Percentiles rank a stretch among this genome's conserved stretches.
phyloP scores from a whole-genome alignment of 1,284 basidiomycete species.

The Irpex sp. region DNA sequence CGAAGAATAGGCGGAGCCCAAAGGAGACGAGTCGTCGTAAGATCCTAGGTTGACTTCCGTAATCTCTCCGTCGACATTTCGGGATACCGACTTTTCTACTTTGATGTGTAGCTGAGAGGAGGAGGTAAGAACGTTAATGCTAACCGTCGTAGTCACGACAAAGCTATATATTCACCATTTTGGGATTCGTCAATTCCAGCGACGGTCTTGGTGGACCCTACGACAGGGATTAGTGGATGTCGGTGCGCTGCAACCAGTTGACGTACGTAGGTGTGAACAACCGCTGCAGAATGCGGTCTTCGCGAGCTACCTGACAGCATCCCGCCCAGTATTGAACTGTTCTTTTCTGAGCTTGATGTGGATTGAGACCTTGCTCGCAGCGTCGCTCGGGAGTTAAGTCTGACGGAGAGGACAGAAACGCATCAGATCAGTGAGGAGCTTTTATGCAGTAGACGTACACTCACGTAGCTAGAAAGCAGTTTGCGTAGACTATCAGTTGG shows the following conservation, averaged over 20 bases:
- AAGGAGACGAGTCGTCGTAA: conserved; percentile 4
- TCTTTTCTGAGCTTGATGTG: conserved; percentile 27
- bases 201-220: conserved; percentile 1
- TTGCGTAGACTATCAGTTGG: conserved; percentile 40
- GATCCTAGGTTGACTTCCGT: conserved; percentile 8
- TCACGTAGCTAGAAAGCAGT: conserved; percentile 45
- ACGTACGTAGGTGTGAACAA: conserved; percentile 7
- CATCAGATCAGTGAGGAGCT: background rate
- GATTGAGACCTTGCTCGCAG: conserved; percentile 24
- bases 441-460: conserved; percentile 15
- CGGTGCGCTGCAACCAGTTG: background rate
- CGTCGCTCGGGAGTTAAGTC: conserved; percentile 29
- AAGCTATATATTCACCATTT: background rate
- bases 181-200: background rate
- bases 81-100: conserved; percentile 36
- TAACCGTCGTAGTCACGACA: background rate
- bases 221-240: background rate
- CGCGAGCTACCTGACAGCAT: background rate
- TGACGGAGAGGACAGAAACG: conserved; percentile 2
- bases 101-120: conserved; percentile 33
- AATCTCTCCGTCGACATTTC: conserved; percentile 23
- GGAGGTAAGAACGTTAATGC: too few species aligned
- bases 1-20: background rate
- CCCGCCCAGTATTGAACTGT: background rate
- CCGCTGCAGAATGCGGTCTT: conserved; percentile 7